Evolutionary conservation across 164 flowering plant genomes (phyloP).

Genomic region (Tetrastigma voinierianum): DNA sequence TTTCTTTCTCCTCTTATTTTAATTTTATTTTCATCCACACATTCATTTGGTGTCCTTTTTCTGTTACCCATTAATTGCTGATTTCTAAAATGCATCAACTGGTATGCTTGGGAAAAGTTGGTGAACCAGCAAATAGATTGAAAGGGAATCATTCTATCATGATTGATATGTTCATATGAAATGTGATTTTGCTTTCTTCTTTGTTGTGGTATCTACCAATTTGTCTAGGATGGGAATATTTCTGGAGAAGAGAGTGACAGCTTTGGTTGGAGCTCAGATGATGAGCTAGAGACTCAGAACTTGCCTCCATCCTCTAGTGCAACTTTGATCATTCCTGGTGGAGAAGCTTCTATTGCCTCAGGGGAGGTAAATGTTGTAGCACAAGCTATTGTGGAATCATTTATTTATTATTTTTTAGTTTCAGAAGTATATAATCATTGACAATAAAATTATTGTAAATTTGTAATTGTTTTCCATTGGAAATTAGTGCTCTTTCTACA

Average conservation of each 20-base stretch:
- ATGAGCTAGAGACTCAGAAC: conserved; percentile 42
- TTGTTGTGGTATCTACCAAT: background rate
- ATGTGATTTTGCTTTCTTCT: background rate
- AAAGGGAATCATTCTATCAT: background rate
- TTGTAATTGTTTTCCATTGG: background rate
- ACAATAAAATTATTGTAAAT: background rate
- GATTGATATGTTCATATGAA: background rate
- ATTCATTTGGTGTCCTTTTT: background rate
- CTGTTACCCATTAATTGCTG: background rate
- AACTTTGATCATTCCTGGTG: conserved; percentile 10
- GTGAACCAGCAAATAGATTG: background rate
- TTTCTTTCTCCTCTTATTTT: background rate
- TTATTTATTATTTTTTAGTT: background rate
- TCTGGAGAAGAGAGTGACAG: conserved; percentile 28
- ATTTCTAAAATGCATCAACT: background rate
- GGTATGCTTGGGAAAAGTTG: background rate
- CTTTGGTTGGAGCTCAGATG: conserved; percentile 44
- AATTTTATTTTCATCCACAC: background rate
- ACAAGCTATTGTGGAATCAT: too few species aligned
- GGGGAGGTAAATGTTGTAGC: conserved; percentile 38
- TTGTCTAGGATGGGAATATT: conserved; percentile 23
- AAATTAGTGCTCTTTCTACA: background rate
- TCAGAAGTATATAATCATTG: background rate
- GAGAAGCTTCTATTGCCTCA: conserved; percentile 11
- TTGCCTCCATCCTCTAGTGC: conserved; percentile 18